Evolutionary conservation across 2,329 filamentous ascomycete genomes (phyloP), one percentile per base, ranked within the genome.

Genomic region (Aureobasidium sp.): DNA sequence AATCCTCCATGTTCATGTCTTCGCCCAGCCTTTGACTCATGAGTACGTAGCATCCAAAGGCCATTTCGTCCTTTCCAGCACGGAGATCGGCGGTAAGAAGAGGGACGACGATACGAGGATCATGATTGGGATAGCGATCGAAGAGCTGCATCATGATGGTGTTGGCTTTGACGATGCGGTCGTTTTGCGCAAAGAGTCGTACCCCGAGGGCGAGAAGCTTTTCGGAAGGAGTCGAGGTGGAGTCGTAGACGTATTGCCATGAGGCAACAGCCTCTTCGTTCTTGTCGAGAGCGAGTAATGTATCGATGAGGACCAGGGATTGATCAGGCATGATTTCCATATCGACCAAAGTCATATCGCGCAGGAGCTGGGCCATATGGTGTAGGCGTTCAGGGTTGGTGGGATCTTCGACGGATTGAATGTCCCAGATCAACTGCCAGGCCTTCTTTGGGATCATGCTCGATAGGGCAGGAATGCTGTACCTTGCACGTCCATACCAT

Each of bases 1-100:
- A 97, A 73, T 97, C 92, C 23, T 88, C 81, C 73, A 95, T 89
- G 4, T 83, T 87, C 80, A 94, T 91, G 1, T 84, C 78, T 29
- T 83, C 74, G 1, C 87, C 88, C 2, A 94, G 82, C 8, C 86
- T 83, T 31, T 83, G 80, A 67, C 90, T 89, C 70, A 97, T 82
- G 60, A 85, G 84, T 43, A 88, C 79, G 76, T 95, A 96, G 1
- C 88, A 76, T 29, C 84, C 79, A 88, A 91, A 95, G 0, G 93
- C 93, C 68, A 84, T 84, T 23, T 85, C 78, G 33, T 83, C 83
- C 3, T 81, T 80, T 6, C 84, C 73, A 16, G 86, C 82, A 47
- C 81, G 84, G 1, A 88, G 88, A 77, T 88, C 91, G 10, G 90
- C 88, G 45, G 86, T 84, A 65, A 97, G 91, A n/a, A 96, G 84